phyloP scores from a whole-genome alignment of 345 rosid species.

The Salix brachista region DNA sequence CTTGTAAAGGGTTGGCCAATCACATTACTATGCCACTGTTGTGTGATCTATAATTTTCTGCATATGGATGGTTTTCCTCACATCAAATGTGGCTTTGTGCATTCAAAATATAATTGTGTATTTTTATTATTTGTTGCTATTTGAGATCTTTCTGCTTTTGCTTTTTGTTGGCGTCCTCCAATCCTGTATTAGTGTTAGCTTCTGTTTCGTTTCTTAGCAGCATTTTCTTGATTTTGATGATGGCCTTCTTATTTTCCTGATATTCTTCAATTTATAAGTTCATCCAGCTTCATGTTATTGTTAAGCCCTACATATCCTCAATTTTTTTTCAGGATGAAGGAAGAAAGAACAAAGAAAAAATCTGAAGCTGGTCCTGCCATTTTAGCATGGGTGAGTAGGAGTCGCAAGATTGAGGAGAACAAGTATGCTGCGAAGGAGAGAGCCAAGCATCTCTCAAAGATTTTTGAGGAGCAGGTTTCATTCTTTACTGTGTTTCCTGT shows the following conservation, averaged over 20 bases:
- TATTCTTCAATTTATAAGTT: background rate
- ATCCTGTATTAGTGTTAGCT: background rate
- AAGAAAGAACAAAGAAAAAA: constrained; percentile 65
- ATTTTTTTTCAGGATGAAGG: constrained; percentile 60
- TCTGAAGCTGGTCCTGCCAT: constrained; percentile 59
- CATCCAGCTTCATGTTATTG: background rate
- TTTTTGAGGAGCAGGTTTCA: constrained; percentile 88
- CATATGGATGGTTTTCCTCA: too few relatives aligned
- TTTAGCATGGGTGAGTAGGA: constrained; percentile 67
- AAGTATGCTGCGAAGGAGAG: constrained; percentile 70
- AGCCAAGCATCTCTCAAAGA: constrained; percentile 66
- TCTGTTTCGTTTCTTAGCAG: background rate
- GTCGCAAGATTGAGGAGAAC: constrained; percentile 73
- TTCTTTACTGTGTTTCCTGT: background rate
- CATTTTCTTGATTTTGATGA: background rate
- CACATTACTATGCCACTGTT: too few relatives aligned
- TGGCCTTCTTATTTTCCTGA: background rate
- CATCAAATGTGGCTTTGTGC: too few relatives aligned
- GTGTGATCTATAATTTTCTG: too few relatives aligned
- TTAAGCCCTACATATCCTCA: background rate
- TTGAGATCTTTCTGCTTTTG: background rate
- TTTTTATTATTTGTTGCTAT: background rate
- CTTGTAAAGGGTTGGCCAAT: too few relatives aligned
- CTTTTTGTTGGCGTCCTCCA: background rate
- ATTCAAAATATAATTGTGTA: too few relatives aligned